Percentiles rank a stretch among this genome's conserved stretches.
Evolutionary conservation across 2,329 filamentous ascomycete genomes (phyloP).

Genomic region (Macrophomina pseudophaseolina): DNA sequence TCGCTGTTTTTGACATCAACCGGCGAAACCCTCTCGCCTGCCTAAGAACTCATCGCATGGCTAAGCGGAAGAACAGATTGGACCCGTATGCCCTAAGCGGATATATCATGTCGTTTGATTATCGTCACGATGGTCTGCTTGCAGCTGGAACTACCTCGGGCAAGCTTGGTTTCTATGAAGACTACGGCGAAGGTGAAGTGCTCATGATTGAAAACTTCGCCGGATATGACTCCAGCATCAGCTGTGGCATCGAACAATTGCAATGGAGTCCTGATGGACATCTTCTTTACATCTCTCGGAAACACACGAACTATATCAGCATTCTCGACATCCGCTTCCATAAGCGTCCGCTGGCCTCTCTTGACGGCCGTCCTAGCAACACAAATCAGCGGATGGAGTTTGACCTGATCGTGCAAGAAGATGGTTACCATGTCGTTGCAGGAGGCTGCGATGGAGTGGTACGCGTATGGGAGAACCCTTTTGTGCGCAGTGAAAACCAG

Average conservation of each 20-base stretch:
- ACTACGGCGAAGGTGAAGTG: constrained; percentile 54
- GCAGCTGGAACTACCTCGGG: constrained; percentile 64
- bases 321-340: constrained; percentile 66
- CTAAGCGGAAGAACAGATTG: constrained; percentile 37
- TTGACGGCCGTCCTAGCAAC: constrained; percentile 48
- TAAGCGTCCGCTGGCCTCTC: constrained; percentile 55
- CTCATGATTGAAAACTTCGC: constrained; percentile 38
- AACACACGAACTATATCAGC: constrained; percentile 60
- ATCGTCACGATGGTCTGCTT: constrained; percentile 53
- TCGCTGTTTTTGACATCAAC: constrained; percentile 62
- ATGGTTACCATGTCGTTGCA: constrained; percentile 61
- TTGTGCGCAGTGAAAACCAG: not conserved
- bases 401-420: constrained; percentile 50
- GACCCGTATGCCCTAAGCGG: constrained; percentile 53
- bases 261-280: constrained; percentile 63
- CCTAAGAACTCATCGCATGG: constrained; percentile 48
- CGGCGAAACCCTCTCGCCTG: constrained; percentile 29
- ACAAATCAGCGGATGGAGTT: constrained; percentile 64
- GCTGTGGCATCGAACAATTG: constrained; percentile 59
- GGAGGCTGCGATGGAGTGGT: constrained; percentile 63
- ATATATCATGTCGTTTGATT: constrained; percentile 57
- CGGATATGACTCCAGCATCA: constrained; percentile 30
- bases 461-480: constrained; percentile 47
- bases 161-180: constrained; percentile 61
- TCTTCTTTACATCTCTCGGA: constrained; percentile 64